A percentile compares a stretch with the other conserved stretches of the same genome.
phyloP scores from a whole-genome alignment of 768 basidiomycete genomes.

The Chiua virens region DNA sequence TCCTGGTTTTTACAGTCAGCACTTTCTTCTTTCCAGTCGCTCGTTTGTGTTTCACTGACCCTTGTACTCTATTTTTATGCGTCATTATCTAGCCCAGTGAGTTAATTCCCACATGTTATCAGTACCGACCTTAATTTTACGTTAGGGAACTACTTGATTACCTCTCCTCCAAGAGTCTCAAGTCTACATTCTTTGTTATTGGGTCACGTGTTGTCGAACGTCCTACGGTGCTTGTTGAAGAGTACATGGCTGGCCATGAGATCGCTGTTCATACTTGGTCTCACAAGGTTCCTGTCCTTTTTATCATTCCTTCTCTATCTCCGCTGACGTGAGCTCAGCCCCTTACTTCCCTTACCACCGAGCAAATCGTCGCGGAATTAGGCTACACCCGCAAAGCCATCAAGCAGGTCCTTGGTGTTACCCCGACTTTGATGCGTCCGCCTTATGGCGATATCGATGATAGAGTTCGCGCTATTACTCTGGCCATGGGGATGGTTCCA shows the following conservation, averaged over 20 bases:
- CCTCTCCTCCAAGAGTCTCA: slow-evolving; percentile 59
- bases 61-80: slow-evolving; percentile 5
- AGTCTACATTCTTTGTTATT: slow-evolving; percentile 89
- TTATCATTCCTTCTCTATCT: background rate
- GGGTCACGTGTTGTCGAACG: slow-evolving; percentile 82
- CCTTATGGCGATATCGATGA: slow-evolving; percentile 90
- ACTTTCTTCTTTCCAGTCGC: background rate
- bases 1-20: slow-evolving; percentile 78
- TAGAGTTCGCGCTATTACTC: slow-evolving; percentile 85
- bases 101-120: slow-evolving; percentile 10
- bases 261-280: slow-evolving; percentile 92
- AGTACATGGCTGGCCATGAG: slow-evolving; percentile 80
- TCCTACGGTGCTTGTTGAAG: slow-evolving; percentile 71
- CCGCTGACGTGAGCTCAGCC: slow-evolving; percentile 39
- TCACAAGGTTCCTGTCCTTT: slow-evolving; percentile 51
- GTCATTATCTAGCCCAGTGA: slow-evolving; percentile 48
- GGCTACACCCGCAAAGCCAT: slow-evolving; percentile 91
- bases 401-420: slow-evolving; percentile 70
- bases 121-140: background rate
- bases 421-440: slow-evolving; percentile 76
- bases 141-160: slow-evolving; percentile 68
- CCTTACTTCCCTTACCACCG: slow-evolving; percentile 70
- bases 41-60: background rate
- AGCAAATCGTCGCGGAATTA: slow-evolving; percentile 88
- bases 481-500: slow-evolving; percentile 90